Evolutionary conservation across 768 basidiomycete genomes (phyloP), one percentile per base, ranked within the genome.

Genomic region (Termitomyces sp.): DNA sequence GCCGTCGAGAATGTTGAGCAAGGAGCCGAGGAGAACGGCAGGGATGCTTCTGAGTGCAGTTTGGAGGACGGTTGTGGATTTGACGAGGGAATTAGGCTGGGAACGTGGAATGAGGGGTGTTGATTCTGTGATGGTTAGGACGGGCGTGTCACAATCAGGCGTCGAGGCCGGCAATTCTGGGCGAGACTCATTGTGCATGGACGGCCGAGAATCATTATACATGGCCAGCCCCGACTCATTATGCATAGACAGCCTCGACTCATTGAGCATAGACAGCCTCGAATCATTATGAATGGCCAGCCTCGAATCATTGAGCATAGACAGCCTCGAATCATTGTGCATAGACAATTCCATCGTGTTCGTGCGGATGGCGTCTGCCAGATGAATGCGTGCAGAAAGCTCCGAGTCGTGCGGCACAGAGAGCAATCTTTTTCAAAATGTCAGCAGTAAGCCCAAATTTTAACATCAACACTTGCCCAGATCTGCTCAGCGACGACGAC

Each of bases 1-100:
- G 10, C 94, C 97, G 65, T 99, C 96, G 34, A 99, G 76, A 43
- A 98, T 80, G 63, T 98, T 98, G 55, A 98, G 73, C 37, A 98
- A 68, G 60, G 83, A 79, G 7, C 94, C 96, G 22, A 97, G 75
- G 15, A 93, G 65, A 3, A 95, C 92, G 0, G 93, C 89, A 0
- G 95, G 94, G n/a, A 95, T 62, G 0, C 84, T 76, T 47, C 65
- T 70, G 5, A 79, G 57, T 0, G 73, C 75, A 9, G 28, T 45
- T 9, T 45, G 42, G 5, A 63, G 30, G 24, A 35, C 59, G 41
- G 57, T 63, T 45, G 65, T 67, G 41, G 22, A 57, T 58, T 35
- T 62, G 55, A 5, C 5, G 28, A 28, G 55, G 3, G 41, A 9
- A 45, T 22, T 45, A 37, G 55, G 49, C 19, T 48, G 28, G 14